Percentiles rank a stretch among this genome's conserved stretches.
phyloP scores from a whole-genome alignment of 2,329 filamentous ascomycete species.

The Sporothrix dimorphospora region DNA sequence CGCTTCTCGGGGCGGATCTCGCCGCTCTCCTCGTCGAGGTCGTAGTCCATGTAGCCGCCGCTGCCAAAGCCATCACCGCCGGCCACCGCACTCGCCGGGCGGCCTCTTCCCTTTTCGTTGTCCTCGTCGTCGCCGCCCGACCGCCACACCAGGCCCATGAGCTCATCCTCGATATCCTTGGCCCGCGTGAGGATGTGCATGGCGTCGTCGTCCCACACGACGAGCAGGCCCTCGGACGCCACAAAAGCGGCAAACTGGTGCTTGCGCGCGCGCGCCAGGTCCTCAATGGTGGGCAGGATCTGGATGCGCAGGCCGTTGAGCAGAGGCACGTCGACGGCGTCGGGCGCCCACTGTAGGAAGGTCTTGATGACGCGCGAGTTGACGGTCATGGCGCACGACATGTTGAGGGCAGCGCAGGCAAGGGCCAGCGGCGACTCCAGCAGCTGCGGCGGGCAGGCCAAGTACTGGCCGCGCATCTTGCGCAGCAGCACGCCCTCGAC shows the following conservation, averaged over 20 bases:
- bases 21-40: slow-evolving; percentile 74
- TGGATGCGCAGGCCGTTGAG: slow-evolving; percentile 78
- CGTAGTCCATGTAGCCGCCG: slow-evolving; percentile 46
- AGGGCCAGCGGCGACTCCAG: slow-evolving; percentile 64
- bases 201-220: slow-evolving; percentile 84
- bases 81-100: slow-evolving; percentile 31
- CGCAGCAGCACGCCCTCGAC: slow-evolving; percentile 73
- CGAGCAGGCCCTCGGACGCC: slow-evolving; percentile 67
- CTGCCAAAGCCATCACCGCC: neutral
- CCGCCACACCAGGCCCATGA: slow-evolving; percentile 79
- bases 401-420: slow-evolving; percentile 70
- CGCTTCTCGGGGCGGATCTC: slow-evolving; percentile 66
- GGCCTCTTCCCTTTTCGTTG: slow-evolving; percentile 51
- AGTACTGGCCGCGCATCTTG: slow-evolving; percentile 68
- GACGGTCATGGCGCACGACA: slow-evolving; percentile 79
- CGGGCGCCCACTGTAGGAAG: slow-evolving; percentile 72
- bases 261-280: slow-evolving; percentile 71
- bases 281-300: slow-evolving; percentile 71
- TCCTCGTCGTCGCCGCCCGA: slow-evolving; percentile 55
- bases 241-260: slow-evolving; percentile 82
- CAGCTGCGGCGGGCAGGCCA: slow-evolving; percentile 71
- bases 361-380: slow-evolving; percentile 80
- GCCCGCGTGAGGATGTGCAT: slow-evolving; percentile 70
- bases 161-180: slow-evolving; percentile 71
- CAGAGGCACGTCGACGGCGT: slow-evolving; percentile 73